Evolutionary conservation across 2,329 filamentous ascomycete genomes (phyloP).

Genomic region (Diplodia mutila): DNA sequence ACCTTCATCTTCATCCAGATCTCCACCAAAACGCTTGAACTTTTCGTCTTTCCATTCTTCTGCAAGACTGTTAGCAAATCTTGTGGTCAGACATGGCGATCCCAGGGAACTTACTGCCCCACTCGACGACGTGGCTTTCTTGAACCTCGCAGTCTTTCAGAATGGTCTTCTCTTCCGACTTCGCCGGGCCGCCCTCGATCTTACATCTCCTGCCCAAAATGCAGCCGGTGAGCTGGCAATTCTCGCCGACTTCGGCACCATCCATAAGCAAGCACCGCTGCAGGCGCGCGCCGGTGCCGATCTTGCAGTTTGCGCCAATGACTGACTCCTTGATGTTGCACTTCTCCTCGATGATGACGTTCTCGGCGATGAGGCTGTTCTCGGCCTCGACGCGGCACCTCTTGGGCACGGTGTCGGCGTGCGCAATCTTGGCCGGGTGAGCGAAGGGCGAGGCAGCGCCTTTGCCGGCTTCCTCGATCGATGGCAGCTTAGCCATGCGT

Average conservation of each 20-base stretch:
- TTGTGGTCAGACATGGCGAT: background rate
- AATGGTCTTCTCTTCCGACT: slow-evolving; percentile 50
- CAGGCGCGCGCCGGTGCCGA: slow-evolving; percentile 82
- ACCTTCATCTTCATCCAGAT: slow-evolving; percentile 43
- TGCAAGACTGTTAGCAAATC: slow-evolving; percentile 27
- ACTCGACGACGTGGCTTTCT: slow-evolving; percentile 79
- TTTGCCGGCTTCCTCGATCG: slow-evolving; percentile 64
- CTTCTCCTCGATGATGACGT: slow-evolving; percentile 86
- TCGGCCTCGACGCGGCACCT: slow-evolving; percentile 80
- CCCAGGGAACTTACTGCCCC: slow-evolving; percentile 59
- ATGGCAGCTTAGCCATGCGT: slow-evolving; percentile 82
- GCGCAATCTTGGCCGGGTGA: slow-evolving; percentile 77
- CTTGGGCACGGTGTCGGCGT: slow-evolving; percentile 78
- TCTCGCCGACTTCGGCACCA: slow-evolving; percentile 80
- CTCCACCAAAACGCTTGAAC: slow-evolving; percentile 58
- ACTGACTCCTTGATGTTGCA: slow-evolving; percentile 91
- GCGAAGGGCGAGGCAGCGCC: slow-evolving; percentile 70
- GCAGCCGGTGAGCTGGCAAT: slow-evolving; percentile 83
- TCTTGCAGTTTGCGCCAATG: slow-evolving; percentile 83
- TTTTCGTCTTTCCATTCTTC: slow-evolving; percentile 64
- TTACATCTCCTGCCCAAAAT: slow-evolving; percentile 80
- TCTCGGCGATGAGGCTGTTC: slow-evolving; percentile 84
- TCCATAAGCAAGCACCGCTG: slow-evolving; percentile 93
- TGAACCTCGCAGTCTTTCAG: slow-evolving; percentile 91
- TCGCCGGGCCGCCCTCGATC: slow-evolving; percentile 74